Evolutionary conservation across 2,329 filamentous ascomycete genomes (phyloP).

Genomic region (Arthrobotrys pseudoclavata): DNA sequence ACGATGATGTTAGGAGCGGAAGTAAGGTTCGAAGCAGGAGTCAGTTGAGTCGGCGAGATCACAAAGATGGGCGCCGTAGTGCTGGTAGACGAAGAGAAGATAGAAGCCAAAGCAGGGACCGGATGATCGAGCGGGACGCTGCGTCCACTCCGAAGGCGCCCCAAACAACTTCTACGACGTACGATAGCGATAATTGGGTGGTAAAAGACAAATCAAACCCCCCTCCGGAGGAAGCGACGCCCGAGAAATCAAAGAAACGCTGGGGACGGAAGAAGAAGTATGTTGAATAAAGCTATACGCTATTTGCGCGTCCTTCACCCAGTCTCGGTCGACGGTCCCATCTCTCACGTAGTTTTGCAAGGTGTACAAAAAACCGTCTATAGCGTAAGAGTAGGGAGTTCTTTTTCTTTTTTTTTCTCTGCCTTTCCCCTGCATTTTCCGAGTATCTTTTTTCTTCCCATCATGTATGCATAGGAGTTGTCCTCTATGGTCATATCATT

Average conservation of each 20-base stretch:
- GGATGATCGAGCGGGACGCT: slow-evolving; percentile 45
- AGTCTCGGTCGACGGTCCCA: not conserved
- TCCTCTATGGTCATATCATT: slow-evolving; percentile 29
- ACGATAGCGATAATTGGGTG: slow-evolving; percentile 58
- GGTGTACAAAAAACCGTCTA: not conserved
- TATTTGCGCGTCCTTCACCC: not conserved
- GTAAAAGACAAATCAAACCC: slow-evolving; percentile 34
- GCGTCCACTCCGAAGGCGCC: slow-evolving; percentile 50
- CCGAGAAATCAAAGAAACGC: slow-evolving; percentile 50
- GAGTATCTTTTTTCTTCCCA: not conserved
- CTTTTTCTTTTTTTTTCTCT: not conserved
- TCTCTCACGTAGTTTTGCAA: not conserved
- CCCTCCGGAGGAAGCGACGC: slow-evolving; percentile 26
- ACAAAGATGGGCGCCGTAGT: slow-evolving; percentile 45
- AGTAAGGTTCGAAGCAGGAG: slow-evolving; percentile 54
- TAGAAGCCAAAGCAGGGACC: slow-evolving; percentile 53
- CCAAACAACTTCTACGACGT: slow-evolving; percentile 56
- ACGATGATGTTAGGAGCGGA: slow-evolving; percentile 44
- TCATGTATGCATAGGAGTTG: slow-evolving; percentile 45
- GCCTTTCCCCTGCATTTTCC: not conserved
- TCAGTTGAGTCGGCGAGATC: slow-evolving; percentile 39
- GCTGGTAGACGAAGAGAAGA: slow-evolving; percentile 42
- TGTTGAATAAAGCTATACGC: slow-evolving; percentile 27
- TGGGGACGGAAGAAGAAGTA: slow-evolving; percentile 59
- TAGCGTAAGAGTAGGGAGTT: not conserved